phyloP scores from a whole-genome alignment of 2,329 filamentous ascomycete species.

The Epichloe hybrida region DNA sequence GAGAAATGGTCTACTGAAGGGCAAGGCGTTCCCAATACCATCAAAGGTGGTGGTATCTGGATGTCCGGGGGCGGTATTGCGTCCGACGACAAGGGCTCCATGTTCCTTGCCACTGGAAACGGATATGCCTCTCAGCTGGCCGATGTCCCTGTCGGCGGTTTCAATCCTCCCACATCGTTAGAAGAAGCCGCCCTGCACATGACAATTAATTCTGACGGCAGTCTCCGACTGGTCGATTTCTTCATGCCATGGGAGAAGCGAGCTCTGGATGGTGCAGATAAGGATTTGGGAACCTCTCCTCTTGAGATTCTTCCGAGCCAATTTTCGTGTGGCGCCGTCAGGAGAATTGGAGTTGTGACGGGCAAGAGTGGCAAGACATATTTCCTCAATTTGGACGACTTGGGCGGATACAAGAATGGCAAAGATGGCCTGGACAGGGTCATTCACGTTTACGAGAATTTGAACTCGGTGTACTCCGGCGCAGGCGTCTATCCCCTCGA shows the following conservation, averaged over 20 bases:
- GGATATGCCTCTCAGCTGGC: slow-evolving; percentile 26
- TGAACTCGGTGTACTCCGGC: slow-evolving; percentile 32
- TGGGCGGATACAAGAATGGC: slow-evolving; percentile 27
- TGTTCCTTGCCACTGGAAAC: slow-evolving; percentile 26
- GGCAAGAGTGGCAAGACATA: slow-evolving; percentile 39
- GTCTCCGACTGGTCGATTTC: slow-evolving; percentile 33
- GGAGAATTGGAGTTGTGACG: slow-evolving; percentile 34
- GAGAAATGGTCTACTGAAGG: slow-evolving; percentile 28
- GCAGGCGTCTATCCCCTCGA: slow-evolving; percentile 34
- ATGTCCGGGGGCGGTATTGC: slow-evolving; percentile 28
- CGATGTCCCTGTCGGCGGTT: slow-evolving; percentile 24
- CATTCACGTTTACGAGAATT: slow-evolving; percentile 29
- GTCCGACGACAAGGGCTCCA: slow-evolving; percentile 24
- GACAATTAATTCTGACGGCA: slow-evolving; percentile 26
- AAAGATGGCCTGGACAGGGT: slow-evolving; percentile 25
- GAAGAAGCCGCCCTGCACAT: slow-evolving; percentile 33
- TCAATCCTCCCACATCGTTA: slow-evolving; percentile 25
- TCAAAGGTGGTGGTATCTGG: slow-evolving; percentile 30
- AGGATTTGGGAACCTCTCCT: slow-evolving; percentile 34
- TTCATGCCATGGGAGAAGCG: slow-evolving; percentile 41
- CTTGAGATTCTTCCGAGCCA: slow-evolving; percentile 27
- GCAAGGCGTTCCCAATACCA: slow-evolving; percentile 22
- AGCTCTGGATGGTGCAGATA: slow-evolving; percentile 34
- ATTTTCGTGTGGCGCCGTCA: slow-evolving; percentile 29
- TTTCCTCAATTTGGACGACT: slow-evolving; percentile 27